phyloP scores from a whole-genome alignment of 148 eudicot genomes.

The Polygonum maritimum region DNA sequence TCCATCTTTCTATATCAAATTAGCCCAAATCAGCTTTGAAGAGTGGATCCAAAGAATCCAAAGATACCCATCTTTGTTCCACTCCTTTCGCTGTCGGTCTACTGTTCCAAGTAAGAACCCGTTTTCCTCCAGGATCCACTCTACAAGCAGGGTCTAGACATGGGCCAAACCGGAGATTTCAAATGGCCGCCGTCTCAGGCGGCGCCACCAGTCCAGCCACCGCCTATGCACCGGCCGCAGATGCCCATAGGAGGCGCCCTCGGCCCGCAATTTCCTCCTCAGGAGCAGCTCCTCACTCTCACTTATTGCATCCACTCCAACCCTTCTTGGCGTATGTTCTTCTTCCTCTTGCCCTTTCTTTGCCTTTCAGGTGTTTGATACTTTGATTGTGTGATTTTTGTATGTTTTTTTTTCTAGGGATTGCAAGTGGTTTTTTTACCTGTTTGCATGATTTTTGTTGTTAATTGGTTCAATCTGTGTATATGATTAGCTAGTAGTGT shows the following conservation, averaged over 20 bases:
- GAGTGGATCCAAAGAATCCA: too few species aligned
- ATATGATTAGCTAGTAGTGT: neutral
- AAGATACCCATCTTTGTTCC: neutral
- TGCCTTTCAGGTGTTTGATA: neutral
- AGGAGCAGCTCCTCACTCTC: conserved; percentile 68
- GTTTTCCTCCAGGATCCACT: too few species aligned
- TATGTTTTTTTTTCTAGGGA: neutral
- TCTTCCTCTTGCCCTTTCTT: neutral
- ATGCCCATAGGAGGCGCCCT: conserved; percentile 58
- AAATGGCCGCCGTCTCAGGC: conserved; percentile 10
- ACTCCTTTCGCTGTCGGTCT: conserved; percentile 2
- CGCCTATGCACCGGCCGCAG: conserved; percentile 16
- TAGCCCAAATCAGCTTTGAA: too few species aligned
- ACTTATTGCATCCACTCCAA: conserved; percentile 95
- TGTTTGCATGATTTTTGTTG: neutral
- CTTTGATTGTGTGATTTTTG: neutral
- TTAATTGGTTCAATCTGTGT: neutral
- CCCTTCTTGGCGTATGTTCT: conserved; percentile 77
- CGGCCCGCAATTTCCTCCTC: conserved; percentile 62
- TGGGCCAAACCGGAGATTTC: neutral
- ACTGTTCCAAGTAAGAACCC: neutral
- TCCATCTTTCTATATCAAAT: too few species aligned
- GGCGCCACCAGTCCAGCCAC: conserved; percentile 22
- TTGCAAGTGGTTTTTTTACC: neutral
- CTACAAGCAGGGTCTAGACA: neutral